Base-by-base conservation (phyloP, 371 early-diverging fungal genomes). In the Globomyces sp. region DNA sequence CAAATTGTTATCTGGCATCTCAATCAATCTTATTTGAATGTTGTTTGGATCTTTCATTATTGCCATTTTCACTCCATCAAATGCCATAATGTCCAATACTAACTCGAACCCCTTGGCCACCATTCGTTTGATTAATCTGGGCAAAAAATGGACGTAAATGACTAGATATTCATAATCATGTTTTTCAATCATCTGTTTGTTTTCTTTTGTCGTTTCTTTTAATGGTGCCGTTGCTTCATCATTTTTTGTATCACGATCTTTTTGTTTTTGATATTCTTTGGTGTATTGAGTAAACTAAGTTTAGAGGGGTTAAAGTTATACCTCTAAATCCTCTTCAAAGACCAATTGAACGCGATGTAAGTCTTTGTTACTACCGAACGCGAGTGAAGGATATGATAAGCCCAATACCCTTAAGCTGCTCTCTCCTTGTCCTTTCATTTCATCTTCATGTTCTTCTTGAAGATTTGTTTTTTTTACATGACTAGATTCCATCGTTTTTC, bases 111-210 rank as follows among this genome's bases (percentile, higher is more conserved):
- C 76, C 70, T 82, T 84, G 13, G 67, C n/a, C 8, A 53, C 37
- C 44, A 84, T 46, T 11, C 84, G 64, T 65, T 84, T 84, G n/a
- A 76, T 66, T 2, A 84, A 43, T 24, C 84, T 64, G 2, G 70
- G 52, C 39, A 84, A 58, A 61, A 84, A 78, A 58, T 81, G 84
- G 34, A 84, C 82, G 59, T 82, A 84, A 9, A 84, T 73, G 9
- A 84, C 77, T 1, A 80, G 53, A 58, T 80, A 78, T 58, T 80
- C 79, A 45, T 44, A 70, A 11, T 74, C 65, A 37, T 72, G 42
- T 11, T 3, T 41, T 58, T 34, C 59, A 37, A 45, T 10, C 4
- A 24, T 36, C 49, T 44, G 10, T 34, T 40, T 39, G 44, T 53
- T 24, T 42, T 55, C 13, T 57, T 62, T 43, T 13, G 34, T 34